A percentile compares a stretch with the other conserved stretches of the same genome.
phyloP scores from a whole-genome alignment of 1,284 basidiomycete genomes.

The Meira nashicola region DNA sequence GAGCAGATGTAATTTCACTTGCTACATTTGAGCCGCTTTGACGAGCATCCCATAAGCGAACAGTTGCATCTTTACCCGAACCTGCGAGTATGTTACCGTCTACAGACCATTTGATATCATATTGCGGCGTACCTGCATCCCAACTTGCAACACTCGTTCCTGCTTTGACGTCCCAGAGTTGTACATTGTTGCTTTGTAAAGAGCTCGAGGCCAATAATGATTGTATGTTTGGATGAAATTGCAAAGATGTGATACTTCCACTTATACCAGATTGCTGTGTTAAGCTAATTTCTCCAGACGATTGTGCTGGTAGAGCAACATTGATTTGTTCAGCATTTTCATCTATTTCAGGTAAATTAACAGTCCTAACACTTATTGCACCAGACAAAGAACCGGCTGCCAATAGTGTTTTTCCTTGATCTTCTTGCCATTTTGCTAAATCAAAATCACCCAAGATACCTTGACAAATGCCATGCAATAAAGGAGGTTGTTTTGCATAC shows the following conservation, averaged over 20 bases:
- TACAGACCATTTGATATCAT: not conserved
- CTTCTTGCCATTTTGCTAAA: not conserved
- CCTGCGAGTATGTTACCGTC: slow-evolving; percentile 1
- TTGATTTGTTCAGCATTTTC: not conserved
- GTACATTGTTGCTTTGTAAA: not conserved
- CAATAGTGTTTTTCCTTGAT: not conserved
- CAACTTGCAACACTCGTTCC: not conserved
- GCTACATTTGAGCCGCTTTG: not conserved
- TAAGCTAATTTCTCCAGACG: not conserved
- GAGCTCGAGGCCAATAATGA: not conserved
- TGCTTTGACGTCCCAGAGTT: not conserved
- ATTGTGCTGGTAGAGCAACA: not conserved
- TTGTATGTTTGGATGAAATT: not conserved
- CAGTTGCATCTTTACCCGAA: not conserved
- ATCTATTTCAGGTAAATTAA: not conserved
- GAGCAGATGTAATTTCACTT: not conserved
- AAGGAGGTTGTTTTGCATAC: slow-evolving; percentile 5
- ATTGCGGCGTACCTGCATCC: not conserved
- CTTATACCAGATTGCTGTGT: not conserved
- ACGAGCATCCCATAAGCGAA: slow-evolving; percentile 6
- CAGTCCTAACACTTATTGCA: not conserved
- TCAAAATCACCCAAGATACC: slow-evolving; percentile 1
- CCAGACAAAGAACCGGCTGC: not conserved
- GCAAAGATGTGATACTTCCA: not conserved
- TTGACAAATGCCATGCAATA: not conserved